A percentile compares a stretch with the other conserved stretches of the same genome.
These are phyloP conservation scores for Geotrichum carabidarum DNA, from an alignment of 1,139 yeast genomes.

Conservation along the genomic window DNA sequence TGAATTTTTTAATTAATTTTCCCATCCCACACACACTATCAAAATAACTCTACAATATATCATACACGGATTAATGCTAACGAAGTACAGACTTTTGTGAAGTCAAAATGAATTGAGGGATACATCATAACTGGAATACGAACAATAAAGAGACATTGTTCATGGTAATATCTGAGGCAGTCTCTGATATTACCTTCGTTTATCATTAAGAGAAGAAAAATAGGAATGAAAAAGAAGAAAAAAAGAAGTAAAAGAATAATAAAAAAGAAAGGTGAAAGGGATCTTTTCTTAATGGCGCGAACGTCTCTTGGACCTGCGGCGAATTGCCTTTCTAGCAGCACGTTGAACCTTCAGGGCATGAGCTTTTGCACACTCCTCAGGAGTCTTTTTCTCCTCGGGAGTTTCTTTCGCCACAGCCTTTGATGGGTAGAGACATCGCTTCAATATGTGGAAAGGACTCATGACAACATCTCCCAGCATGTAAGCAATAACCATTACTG, in stretches of 20 bases:
- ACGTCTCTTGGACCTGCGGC: conserved; percentile 9
- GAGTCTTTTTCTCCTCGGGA: not conserved
- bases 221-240: not conserved
- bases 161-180: conserved; percentile 1
- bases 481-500: conserved; percentile 30
- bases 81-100: no score
- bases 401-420: not conserved
- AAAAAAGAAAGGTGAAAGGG: not conserved
- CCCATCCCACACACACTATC: no score
- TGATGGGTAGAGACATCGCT: not conserved
- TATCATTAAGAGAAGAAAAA: not conserved
- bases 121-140: not conserved
- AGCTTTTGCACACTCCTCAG: conserved; percentile 8
- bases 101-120: not conserved
- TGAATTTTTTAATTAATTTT: conserved; percentile 1
- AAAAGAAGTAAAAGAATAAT: not conserved
- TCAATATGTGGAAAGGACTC: conserved; percentile 2
- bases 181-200: conserved; percentile 1
- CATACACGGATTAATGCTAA: no score
- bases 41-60: no score
- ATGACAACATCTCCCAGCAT: conserved; percentile 29
- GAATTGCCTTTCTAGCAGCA: conserved; percentile 15
- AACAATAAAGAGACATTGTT: conserved; percentile 6
- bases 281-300: not conserved
- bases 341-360: conserved; percentile 13